Evolutionary conservation across 2,329 filamentous ascomycete species (phyloP).

Genomic region (Pleurostoma richardsiae): DNA sequence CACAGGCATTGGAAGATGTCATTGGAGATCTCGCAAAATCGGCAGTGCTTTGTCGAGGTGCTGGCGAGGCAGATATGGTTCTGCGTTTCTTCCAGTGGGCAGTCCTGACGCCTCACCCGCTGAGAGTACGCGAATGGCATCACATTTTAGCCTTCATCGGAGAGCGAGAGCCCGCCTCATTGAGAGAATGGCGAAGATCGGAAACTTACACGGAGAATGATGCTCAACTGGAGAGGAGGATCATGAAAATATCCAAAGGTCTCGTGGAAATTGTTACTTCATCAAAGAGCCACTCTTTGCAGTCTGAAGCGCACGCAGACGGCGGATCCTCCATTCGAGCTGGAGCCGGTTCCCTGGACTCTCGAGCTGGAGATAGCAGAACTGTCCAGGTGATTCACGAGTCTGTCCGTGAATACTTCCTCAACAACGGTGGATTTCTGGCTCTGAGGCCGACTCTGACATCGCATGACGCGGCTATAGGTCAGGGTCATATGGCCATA

Average conservation of each 20-base stretch:
- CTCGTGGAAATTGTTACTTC: constrained; percentile 4
- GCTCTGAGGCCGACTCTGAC: not conserved
- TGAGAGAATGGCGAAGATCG: constrained; percentile 6
- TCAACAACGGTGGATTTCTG: not conserved
- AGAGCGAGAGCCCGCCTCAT: not conserved
- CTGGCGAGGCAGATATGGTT: not conserved
- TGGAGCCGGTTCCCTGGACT: constrained; percentile 5
- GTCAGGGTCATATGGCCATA: constrained; percentile 6
- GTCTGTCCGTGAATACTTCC: constrained; percentile 6
- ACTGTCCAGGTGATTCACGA: constrained; percentile 7
- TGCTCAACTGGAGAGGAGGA: constrained; percentile 5
- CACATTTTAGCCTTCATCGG: constrained; percentile 10
- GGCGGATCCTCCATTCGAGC: constrained; percentile 7
- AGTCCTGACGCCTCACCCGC: constrained; percentile 1
- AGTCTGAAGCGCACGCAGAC: constrained; percentile 4
- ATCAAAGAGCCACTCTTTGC: not conserved
- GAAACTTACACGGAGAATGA: constrained; percentile 4
- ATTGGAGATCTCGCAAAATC: not conserved
- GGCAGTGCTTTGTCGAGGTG: too few relatives aligned
- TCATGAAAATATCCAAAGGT: constrained; percentile 6
- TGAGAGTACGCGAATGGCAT: constrained; percentile 11
- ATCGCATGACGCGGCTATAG: not conserved
- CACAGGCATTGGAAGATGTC: not conserved
- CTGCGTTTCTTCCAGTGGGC: constrained; percentile 10
- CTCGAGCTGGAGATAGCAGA: constrained; percentile 3